Percentiles rank a stretch among this genome's conserved stretches.
phyloP scores from a whole-genome alignment of 2,329 filamentous ascomycete genomes.

The Westerdykella aurantiaca region DNA sequence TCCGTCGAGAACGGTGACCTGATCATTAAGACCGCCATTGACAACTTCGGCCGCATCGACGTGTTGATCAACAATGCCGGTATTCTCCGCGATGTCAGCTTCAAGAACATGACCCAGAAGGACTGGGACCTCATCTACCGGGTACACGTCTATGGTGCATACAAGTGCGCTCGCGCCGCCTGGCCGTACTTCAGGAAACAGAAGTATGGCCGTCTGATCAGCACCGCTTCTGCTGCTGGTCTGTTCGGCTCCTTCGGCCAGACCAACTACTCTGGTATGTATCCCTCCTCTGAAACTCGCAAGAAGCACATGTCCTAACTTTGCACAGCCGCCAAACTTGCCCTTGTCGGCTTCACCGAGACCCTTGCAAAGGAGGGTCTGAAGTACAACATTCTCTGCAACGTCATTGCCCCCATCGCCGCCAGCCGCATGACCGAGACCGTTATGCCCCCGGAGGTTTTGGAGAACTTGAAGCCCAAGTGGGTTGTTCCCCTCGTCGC shows the following conservation, averaged over 20 bases:
- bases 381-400: constrained; percentile 96
- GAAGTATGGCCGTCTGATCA: constrained; percentile 95
- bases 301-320: too few species aligned
- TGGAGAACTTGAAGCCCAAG: constrained; percentile 79
- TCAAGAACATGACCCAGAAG: constrained; percentile 96
- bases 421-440: constrained; percentile 94
- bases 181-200: constrained; percentile 99
- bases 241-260: constrained; percentile 95
- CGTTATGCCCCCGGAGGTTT: constrained; percentile 88
- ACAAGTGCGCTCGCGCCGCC: constrained; percentile 89
- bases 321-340: constrained; percentile 73
- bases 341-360: constrained; percentile 94
- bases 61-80: constrained; percentile 97
- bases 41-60: constrained; percentile 80
- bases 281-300: constrained; percentile 14
- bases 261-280: constrained; percentile 78
- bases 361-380: constrained; percentile 93
- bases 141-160: constrained; percentile 88
- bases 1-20: constrained; percentile 86
- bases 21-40: constrained; percentile 86
- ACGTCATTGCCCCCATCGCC: constrained; percentile 92
- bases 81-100: constrained; percentile 89
- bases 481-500: constrained; percentile 95
- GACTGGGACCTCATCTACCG: constrained; percentile 95
- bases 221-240: constrained; percentile 92